These are phyloP conservation scores for Ceratobasidium sp. DNA, from an alignment of 1,284 basidiomycete species.

Conservation along the genomic window DNA sequence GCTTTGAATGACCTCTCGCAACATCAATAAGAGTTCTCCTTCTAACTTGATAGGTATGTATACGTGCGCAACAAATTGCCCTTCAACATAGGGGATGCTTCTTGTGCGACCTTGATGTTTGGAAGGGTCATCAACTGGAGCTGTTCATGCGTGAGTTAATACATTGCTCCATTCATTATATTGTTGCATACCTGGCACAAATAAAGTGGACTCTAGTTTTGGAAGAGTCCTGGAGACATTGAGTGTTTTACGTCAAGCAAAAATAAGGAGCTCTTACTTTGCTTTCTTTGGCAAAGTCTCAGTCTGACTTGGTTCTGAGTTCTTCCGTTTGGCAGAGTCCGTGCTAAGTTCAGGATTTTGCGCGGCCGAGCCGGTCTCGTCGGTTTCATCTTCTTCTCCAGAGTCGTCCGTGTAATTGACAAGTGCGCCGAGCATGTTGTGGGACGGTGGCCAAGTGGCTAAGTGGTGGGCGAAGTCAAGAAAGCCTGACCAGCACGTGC, in stretches of 20 bases:
- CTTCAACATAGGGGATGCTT: slow-evolving; percentile 77
- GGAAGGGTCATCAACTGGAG: slow-evolving; percentile 70
- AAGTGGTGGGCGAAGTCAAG: neutral
- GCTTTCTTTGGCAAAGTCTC: neutral
- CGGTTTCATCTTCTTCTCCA: slow-evolving; percentile 5
- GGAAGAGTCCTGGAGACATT: slow-evolving; percentile 5
- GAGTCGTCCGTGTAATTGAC: slow-evolving; percentile 32
- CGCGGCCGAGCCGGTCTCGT: too few species aligned
- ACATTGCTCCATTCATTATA: neutral
- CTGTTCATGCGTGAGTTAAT: slow-evolving; percentile 33
- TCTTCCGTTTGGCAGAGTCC: slow-evolving; percentile 15
- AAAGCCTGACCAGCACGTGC: neutral
- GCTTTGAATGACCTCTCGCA: slow-evolving; percentile 61
- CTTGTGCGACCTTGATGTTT: slow-evolving; percentile 82
- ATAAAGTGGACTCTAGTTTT: slow-evolving; percentile 15
- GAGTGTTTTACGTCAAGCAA: neutral
- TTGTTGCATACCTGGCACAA: slow-evolving; percentile 1
- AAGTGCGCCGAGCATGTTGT: slow-evolving; percentile 20
- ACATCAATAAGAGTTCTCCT: slow-evolving; percentile 59
- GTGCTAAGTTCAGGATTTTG: neutral
- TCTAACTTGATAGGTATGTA: slow-evolving; percentile 70
- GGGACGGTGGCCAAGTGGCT: neutral
- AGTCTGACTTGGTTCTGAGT: neutral
- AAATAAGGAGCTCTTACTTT: slow-evolving; percentile 7
- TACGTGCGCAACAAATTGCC: slow-evolving; percentile 79